Conservation (phyloP, 305 asterid species). For the Fraxinus platypoda region DNA sequence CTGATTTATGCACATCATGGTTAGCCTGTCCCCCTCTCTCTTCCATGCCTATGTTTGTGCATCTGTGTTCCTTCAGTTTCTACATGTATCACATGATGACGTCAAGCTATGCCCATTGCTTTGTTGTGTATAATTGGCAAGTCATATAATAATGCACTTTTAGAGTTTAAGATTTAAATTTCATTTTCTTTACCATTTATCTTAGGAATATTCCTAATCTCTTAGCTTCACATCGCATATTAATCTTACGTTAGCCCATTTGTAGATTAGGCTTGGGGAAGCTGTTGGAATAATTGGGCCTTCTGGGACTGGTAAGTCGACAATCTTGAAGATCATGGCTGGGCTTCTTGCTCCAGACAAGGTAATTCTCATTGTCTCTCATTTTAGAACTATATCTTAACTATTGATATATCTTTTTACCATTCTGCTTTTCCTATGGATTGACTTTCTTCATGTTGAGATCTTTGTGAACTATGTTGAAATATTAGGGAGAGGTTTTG, state of each 20-base stretch:
- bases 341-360: conserved; percentile 99
- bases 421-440: conserved; percentile 11
- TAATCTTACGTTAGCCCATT: conserved; percentile 18
- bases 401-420: background rate
- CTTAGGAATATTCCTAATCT: conserved; percentile 6
- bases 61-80: background rate
- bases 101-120: background rate
- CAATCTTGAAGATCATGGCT: conserved; percentile 93
- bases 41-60: background rate
- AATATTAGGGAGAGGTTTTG: conserved; percentile 82
- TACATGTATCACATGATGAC: background rate
- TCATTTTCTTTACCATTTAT: background rate
- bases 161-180: background rate
- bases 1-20: background rate
- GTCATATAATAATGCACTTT: conserved; percentile 1
- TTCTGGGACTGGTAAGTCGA: conserved; percentile 98
- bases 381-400: background rate
- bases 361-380: conserved; percentile 40
- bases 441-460: conserved; percentile 18
- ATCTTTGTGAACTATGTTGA: conserved; percentile 26
- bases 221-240: background rate
- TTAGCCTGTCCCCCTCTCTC: background rate
- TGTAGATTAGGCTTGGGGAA: conserved; percentile 97
- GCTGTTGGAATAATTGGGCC: conserved; percentile 99
- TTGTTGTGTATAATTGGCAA: background rate